A percentile compares a stretch with the other conserved stretches of the same genome.
These are phyloP conservation scores for Fusarium sp. DNA, from an alignment of 2,329 filamentous ascomycete genomes.

Conservation along the genomic window DNA sequence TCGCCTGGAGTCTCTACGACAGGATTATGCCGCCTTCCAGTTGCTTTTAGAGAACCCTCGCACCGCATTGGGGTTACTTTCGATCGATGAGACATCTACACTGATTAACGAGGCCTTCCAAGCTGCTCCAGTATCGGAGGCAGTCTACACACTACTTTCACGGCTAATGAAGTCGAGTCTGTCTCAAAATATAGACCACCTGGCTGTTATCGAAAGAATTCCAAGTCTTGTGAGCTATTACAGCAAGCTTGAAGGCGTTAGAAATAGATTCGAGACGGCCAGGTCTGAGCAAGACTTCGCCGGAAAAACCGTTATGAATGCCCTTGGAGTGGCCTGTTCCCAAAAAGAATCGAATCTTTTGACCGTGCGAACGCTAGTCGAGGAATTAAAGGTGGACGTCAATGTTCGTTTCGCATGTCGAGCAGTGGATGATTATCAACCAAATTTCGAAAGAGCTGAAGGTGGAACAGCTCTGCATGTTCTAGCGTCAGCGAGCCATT, in stretches of 20 bases:
- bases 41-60: not conserved
- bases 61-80: constrained; percentile 2
- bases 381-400: constrained; percentile 27
- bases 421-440: not conserved
- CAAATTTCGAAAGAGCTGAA: not conserved
- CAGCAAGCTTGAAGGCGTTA: constrained; percentile 3
- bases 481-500: constrained; percentile 21
- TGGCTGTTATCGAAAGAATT: constrained; percentile 1
- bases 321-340: constrained; percentile 21
- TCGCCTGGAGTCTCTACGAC: not conserved
- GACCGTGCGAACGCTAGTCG: constrained; percentile 25
- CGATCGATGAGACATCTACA: not conserved
- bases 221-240: constrained; percentile 10
- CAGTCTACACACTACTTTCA: not conserved
- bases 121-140: not conserved
- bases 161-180: constrained; percentile 5
- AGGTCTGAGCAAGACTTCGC: rapidly evolving
- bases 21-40: not conserved
- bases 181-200: not conserved
- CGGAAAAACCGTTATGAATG: not conserved
- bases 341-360: constrained; percentile 17
- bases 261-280: not conserved
- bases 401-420: constrained; percentile 4
- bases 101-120: constrained; percentile 6
- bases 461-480: constrained; percentile 34